These are phyloP conservation scores for Peronospora tabacina DNA, from an alignment of 352 stramenopile genomes.

Conservation along the genomic window DNA sequence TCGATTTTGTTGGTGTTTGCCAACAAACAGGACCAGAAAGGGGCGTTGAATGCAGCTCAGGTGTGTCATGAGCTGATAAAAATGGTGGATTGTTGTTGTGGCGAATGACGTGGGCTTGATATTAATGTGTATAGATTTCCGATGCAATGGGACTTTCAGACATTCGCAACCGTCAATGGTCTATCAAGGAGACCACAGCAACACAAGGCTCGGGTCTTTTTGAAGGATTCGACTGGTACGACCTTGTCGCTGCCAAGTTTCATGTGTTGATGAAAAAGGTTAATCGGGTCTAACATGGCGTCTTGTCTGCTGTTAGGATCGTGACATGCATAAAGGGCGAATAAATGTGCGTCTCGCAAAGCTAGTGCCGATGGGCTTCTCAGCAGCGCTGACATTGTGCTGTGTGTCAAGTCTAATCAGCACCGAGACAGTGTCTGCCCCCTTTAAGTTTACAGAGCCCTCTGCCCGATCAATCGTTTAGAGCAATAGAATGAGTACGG, in stretches of 20 bases:
- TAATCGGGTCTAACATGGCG: constrained; percentile 4
- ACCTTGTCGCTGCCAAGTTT: background rate
- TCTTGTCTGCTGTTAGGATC: constrained; percentile 44
- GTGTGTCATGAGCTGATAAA: constrained; percentile 23
- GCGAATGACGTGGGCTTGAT: constrained; percentile 1
- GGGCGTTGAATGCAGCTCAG: constrained; percentile 85
- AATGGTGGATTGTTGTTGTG: background rate
- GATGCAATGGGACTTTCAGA: constrained; percentile 96
- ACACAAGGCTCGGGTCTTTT: constrained; percentile 97
- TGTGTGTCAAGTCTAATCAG: constrained; percentile 1
- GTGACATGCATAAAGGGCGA: constrained; percentile 87
- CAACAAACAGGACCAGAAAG: constrained; percentile 99
- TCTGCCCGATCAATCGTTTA: constrained; percentile 7
- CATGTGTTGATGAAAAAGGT: background rate
- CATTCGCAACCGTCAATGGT: constrained; percentile 99
- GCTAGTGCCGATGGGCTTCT: constrained; percentile 3
- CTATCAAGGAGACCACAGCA: constrained; percentile 98
- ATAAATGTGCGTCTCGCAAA: constrained; percentile 24
- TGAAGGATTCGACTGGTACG: constrained; percentile 98
- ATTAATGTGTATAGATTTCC: constrained; percentile 79
- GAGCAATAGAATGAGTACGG: constrained; percentile 7
- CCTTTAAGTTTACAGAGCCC: too few relatives aligned
- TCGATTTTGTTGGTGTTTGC: constrained; percentile 99
- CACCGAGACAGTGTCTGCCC: constrained; percentile 1
- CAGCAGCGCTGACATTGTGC: constrained; percentile 3